phyloP scores from a whole-genome alignment of 75 land plant genomes.

The Picea glauca region DNA sequence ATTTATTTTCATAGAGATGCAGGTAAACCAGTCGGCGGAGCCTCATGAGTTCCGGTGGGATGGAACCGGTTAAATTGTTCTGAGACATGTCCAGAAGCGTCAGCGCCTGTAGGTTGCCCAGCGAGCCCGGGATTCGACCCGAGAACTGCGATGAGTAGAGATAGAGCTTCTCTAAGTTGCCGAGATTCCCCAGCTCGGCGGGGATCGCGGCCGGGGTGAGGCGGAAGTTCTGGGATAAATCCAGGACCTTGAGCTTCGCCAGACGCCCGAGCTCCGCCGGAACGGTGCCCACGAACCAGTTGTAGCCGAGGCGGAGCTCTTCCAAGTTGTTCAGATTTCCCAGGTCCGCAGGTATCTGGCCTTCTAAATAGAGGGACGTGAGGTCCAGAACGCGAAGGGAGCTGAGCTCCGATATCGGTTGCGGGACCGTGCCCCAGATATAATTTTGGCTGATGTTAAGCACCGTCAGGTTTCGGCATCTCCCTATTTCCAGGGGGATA shows the following conservation, averaged over 20 bases:
- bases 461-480: conserved; percentile 32
- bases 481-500: conserved; percentile 41
- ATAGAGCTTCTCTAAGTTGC: conserved; percentile 37
- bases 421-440: conserved; percentile 63
- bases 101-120: conserved; percentile 34
- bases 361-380: too few species aligned
- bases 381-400: too few species aligned
- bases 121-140: conserved; percentile 51
- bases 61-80: conserved; percentile 49
- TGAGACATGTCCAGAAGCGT: conserved; percentile 59
- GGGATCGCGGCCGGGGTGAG: conserved; percentile 49
- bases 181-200: conserved; percentile 38
- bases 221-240: conserved; percentile 48
- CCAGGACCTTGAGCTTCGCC: conserved; percentile 48
- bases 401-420: conserved; percentile 28
- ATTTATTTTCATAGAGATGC: conserved; percentile 43
- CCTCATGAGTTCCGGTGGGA: conserved; percentile 32
- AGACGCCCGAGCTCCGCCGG: conserved; percentile 20
- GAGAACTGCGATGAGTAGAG: conserved; percentile 40
- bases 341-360: too few species aligned
- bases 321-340: too few species aligned
- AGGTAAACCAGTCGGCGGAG: conserved; percentile 23
- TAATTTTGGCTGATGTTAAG: conserved; percentile 48
- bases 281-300: too few species aligned
- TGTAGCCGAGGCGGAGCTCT: too few species aligned